Percentiles rank a stretch among this genome's conserved stretches.
phyloP scores from a whole-genome alignment of 345 rosid genomes.

The Linum lewisii region DNA sequence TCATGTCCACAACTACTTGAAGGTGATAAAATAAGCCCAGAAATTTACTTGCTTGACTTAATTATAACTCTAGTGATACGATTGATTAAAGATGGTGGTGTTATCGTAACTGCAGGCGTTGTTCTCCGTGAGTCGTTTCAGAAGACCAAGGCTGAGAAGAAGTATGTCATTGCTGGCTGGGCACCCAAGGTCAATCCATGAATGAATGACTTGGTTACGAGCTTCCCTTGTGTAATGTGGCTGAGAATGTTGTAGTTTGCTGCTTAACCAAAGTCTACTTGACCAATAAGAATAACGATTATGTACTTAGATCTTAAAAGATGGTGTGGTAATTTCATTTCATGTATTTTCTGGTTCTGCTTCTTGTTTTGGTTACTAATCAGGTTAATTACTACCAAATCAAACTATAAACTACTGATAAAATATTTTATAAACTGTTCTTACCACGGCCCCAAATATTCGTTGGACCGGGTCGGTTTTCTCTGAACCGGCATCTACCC shows the following conservation, averaged over 20 bases:
- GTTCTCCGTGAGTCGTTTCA: slow-evolving; percentile 57
- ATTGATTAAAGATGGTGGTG: neutral
- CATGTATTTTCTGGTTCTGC: too few species aligned
- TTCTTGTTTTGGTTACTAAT: too few species aligned
- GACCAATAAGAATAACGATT: neutral
- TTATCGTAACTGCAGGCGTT: slow-evolving; percentile 24
- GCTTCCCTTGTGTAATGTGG: neutral
- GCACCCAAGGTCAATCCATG: slow-evolving; percentile 67
- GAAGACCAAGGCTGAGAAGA: slow-evolving; percentile 53
- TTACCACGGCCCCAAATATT: too few species aligned
- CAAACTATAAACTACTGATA: too few species aligned
- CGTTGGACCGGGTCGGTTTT: too few species aligned
- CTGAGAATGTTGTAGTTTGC: neutral
- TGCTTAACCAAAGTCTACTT: neutral
- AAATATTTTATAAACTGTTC: too few species aligned
- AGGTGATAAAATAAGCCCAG: too few species aligned
- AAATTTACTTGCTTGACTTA: too few species aligned
- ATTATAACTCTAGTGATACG: neutral
- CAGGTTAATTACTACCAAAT: too few species aligned
- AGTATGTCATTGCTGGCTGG: slow-evolving; percentile 79
- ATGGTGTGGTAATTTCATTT: too few species aligned
- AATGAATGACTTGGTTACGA: slow-evolving; percentile 14
- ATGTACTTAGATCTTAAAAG: neutral
- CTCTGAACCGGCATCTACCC: too few species aligned
- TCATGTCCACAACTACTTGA: slow-evolving; percentile 49